Conservation (phyloP, 2,329 filamentous ascomycete genomes). For the Venturia pyrina region DNA sequence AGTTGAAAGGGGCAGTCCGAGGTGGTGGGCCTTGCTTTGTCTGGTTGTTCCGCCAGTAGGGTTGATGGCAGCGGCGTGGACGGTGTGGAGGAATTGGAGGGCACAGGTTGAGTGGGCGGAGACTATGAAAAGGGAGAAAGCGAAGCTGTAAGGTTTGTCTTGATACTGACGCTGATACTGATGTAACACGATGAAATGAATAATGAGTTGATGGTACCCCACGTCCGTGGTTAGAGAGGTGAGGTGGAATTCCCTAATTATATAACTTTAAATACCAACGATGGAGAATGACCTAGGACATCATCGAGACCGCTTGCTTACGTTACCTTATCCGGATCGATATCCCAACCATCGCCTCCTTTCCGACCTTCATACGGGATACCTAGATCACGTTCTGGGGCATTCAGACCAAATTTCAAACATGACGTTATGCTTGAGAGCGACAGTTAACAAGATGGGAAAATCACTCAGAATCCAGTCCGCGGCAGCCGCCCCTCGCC, state of each 20-base stretch:
- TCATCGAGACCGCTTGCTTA: no score
- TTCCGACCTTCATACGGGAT: no score
- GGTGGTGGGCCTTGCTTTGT: conserved; percentile 73
- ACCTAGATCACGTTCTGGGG: no score
- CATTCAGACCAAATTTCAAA: no score
- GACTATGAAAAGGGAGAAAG: conserved; percentile 45
- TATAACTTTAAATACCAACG: not conserved
- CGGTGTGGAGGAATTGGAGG: conserved; percentile 59
- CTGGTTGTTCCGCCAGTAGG: conserved; percentile 66
- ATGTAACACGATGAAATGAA: not conserved
- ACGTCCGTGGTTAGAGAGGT: not conserved
- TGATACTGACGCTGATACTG: not conserved
- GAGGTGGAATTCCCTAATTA: not conserved
- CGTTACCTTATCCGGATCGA: no score
- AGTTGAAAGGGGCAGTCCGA: conserved; percentile 54
- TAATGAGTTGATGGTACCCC: not conserved
- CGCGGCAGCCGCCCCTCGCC: no score
- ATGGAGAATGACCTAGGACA: not conserved
- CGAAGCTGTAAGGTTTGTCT: conserved; percentile 34
- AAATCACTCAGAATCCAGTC: no score
- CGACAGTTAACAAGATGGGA: no score
- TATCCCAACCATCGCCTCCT: no score
- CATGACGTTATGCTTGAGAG: no score
- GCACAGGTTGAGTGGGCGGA: conserved; percentile 63
- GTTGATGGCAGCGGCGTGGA: conserved; percentile 57